Conservation (phyloP, 352 stramenopile species). For the Globisporangium echinulatum region DNA sequence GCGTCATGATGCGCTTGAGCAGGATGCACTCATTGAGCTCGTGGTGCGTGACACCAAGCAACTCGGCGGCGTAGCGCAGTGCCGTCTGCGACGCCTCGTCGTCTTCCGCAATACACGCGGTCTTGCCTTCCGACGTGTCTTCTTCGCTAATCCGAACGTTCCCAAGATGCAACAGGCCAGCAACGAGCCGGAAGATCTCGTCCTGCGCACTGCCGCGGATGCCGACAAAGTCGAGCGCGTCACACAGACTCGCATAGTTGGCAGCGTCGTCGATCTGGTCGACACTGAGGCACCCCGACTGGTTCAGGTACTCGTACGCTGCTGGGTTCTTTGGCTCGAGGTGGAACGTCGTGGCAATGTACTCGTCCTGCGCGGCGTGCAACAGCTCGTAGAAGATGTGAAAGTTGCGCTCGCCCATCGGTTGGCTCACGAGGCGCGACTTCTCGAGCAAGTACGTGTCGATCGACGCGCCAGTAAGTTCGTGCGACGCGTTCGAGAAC, state of each 20-base stretch:
- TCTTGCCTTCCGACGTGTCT: conserved; percentile 69
- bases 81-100: conserved; percentile 43
- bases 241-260: conserved; percentile 63
- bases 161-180: conserved; percentile 68
- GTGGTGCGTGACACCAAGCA: conserved; percentile 60
- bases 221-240: conserved; percentile 64
- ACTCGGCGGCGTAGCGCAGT: conserved; percentile 38
- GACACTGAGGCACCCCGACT: conserved; percentile 66
- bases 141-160: conserved; percentile 71
- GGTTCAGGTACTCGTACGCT: conserved; percentile 65
- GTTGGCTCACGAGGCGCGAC: conserved; percentile 76
- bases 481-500: conserved; percentile 55
- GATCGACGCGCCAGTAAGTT: conserved; percentile 78
- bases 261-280: conserved; percentile 64
- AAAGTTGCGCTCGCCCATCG: conserved; percentile 77
- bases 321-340: conserved; percentile 20
- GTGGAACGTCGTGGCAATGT: conserved; percentile 20
- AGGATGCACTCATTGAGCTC: conserved; percentile 72
- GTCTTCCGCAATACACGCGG: conserved; percentile 42
- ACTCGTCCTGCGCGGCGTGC: conserved; percentile 44
- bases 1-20: conserved; percentile 75
- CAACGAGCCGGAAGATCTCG: conserved; percentile 72
- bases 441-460: conserved; percentile 88
- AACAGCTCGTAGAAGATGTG: conserved; percentile 86
- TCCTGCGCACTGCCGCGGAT: conserved; percentile 56